Conservation (phyloP, 208 protist species). For the Trypanosoma lewisi region DNA sequence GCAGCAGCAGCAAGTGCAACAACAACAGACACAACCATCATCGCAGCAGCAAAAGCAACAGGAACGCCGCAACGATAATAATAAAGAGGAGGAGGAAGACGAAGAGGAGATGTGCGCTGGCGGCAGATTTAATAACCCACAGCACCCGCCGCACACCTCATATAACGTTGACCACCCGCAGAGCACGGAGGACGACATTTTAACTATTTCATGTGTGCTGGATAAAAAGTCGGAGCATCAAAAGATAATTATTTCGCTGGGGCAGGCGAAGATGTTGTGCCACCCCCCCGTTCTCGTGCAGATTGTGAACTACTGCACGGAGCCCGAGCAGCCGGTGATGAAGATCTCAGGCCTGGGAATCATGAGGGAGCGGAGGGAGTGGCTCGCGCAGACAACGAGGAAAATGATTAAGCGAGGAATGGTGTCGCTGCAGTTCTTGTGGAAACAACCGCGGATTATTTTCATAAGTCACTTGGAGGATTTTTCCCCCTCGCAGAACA, state of each 20-base stretch:
- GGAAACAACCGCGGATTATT: slow-evolving; percentile 73
- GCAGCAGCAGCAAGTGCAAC: not conserved
- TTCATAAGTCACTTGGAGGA: slow-evolving; percentile 56
- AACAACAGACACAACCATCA: no score
- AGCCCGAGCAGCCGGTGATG: slow-evolving; percentile 59
- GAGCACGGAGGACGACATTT: no score
- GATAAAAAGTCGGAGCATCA: slow-evolving; percentile 48
- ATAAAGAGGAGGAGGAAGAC: no score
- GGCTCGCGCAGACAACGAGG: slow-evolving; percentile 51
- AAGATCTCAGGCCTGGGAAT: slow-evolving; percentile 79
- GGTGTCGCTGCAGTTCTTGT: slow-evolving; percentile 59
- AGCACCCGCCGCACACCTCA: not conserved
- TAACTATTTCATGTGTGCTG: no score
- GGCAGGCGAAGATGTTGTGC: slow-evolving; percentile 52
- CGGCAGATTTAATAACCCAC: no score
- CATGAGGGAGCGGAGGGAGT: slow-evolving; percentile 76
- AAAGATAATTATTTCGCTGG: slow-evolving; percentile 49
- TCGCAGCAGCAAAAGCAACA: no score
- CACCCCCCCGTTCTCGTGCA: slow-evolving; percentile 65
- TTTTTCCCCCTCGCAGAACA: no score
- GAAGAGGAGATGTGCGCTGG: no score
- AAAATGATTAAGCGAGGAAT: slow-evolving; percentile 48
- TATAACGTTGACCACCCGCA: not conserved
- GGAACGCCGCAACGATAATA: no score
- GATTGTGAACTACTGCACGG: slow-evolving; percentile 72